Conservation (phyloP, 495 filamentous ascomycete genomes). For the Penicillium cosmopolitanum region DNA sequence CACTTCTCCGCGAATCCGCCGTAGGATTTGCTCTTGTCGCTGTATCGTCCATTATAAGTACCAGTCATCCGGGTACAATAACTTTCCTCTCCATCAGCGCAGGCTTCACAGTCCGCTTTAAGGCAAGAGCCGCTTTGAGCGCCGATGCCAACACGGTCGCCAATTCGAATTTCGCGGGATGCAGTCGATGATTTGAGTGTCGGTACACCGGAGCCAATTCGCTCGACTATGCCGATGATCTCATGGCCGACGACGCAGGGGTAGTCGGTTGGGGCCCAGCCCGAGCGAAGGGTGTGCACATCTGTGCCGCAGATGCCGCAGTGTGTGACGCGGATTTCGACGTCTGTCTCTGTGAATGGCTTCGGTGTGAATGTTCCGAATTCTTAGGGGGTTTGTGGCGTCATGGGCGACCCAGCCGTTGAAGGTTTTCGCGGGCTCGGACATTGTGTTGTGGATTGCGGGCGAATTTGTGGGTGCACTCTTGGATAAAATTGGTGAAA, state of each 20-base stretch:
- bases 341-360: conserved; percentile 74
- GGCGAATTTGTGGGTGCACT: no score
- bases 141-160: conserved; percentile 85
- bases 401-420: conserved; percentile 80
- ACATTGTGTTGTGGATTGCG: conserved; percentile 16
- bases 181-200: conserved; percentile 47
- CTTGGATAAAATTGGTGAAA: no score
- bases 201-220: conserved; percentile 56
- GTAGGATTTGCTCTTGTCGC: conserved; percentile 62
- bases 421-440: conserved; percentile 55
- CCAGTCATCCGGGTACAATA: conserved; percentile 66
- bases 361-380: conserved; percentile 78
- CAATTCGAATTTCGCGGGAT: conserved; percentile 64
- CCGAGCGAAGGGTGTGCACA: conserved; percentile 73
- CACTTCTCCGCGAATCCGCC: conserved; percentile 73
- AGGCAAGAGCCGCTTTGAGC: conserved; percentile 76
- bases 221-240: conserved; percentile 76
- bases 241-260: conserved; percentile 83
- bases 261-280: conserved; percentile 72
- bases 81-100: conserved; percentile 61
- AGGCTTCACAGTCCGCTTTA: conserved; percentile 68
- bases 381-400: conserved; percentile 67
- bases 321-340: conserved; percentile 66
- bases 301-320: conserved; percentile 86
- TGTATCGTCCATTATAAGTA: conserved; percentile 73